Evolutionary conservation across 352 stramenopile species (phyloP), one percentile per base, ranked within the genome.

Genomic region (Aphanomyces invadans): DNA sequence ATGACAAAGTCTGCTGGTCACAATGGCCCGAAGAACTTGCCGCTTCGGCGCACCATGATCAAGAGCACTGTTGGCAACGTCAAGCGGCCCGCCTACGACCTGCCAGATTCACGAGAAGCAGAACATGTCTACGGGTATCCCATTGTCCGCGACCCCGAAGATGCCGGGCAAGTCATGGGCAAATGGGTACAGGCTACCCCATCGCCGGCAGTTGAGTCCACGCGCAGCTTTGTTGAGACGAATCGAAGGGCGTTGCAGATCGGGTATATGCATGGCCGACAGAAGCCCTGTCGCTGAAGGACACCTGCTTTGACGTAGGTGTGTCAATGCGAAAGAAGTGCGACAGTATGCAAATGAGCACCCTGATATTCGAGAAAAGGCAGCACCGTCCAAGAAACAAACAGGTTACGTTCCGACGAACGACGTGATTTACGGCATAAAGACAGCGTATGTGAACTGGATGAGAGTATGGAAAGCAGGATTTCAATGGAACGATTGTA

Each of bases 41-140:
- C 65, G 25, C 45, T 92, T 77, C 81, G 81, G n/a, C 79, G 83
- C 21, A 90, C 83, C 59, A 90, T 92, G 79, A 75, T 92, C 75
- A 90, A 92, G 74, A 80, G 72, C 71, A 89, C 80, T 0, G 78
- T 92, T 3, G 83, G 83, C 9, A 68, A 71, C 21, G 83, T 92
- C 44, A 75, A 76, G 28, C 75, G 74, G 21, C 74, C 80, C 1
- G 74, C 79, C 12, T 89, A 89, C 68, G 83, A 92, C 53, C 71
- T 92, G 0, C 81, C 83, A 0, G 80, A 92, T 69, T 66, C 68
- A 3, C 82, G 78, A 54, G 80, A 89, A 33, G 68, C 79, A 1
- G 74, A 33, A 5, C 81, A 92, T 42, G 76, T 88, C 5, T 92
- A 92, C 52, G 83, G 83, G 26, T 79, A 84, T 32, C 79, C 83